Evolutionary conservation across 139 green algal species (phyloP).

Genomic region (Zygnema cylindricum): DNA sequence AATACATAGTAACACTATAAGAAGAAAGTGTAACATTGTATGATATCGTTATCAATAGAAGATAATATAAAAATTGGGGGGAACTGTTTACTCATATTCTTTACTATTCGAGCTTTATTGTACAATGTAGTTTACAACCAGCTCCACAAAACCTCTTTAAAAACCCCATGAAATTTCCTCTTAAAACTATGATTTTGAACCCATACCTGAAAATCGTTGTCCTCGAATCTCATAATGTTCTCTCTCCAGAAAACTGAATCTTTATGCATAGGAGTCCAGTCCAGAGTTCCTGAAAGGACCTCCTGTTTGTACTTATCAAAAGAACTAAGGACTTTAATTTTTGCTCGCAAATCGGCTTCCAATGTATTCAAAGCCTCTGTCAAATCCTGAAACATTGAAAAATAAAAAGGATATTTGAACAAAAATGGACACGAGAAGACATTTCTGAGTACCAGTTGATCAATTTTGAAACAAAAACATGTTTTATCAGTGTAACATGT

Average conservation of each 20-base stretch:
- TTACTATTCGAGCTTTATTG: no score
- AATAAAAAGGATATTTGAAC: no score
- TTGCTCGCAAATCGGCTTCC: slow-evolving; percentile 75
- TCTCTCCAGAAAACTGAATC: slow-evolving; percentile 77
- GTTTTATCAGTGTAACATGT: neutral
- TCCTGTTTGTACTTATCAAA: slow-evolving; percentile 87
- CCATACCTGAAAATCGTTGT: slow-evolving; percentile 82
- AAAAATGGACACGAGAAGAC: neutral
- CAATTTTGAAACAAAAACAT: slow-evolving; percentile 11
- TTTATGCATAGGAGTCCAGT: slow-evolving; percentile 88
- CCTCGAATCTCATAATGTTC: slow-evolving; percentile 86
- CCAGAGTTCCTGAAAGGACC: slow-evolving; percentile 79
- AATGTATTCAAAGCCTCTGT: slow-evolving; percentile 78
- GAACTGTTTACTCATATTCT: no score
- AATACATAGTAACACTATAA: no score
- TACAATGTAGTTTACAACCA: no score
- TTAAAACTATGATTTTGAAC: no score
- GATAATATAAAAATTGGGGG: no score
- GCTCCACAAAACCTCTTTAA: no score
- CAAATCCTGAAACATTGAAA: slow-evolving; percentile 80
- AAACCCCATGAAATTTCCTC: no score
- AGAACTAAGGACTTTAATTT: slow-evolving; percentile 76
- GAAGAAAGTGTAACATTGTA: no score
- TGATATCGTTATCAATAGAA: no score
- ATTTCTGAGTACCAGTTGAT: neutral